Base-by-base conservation (phyloP, 495 filamentous ascomycete species). In the Trichodelitschia bisporula region DNA sequence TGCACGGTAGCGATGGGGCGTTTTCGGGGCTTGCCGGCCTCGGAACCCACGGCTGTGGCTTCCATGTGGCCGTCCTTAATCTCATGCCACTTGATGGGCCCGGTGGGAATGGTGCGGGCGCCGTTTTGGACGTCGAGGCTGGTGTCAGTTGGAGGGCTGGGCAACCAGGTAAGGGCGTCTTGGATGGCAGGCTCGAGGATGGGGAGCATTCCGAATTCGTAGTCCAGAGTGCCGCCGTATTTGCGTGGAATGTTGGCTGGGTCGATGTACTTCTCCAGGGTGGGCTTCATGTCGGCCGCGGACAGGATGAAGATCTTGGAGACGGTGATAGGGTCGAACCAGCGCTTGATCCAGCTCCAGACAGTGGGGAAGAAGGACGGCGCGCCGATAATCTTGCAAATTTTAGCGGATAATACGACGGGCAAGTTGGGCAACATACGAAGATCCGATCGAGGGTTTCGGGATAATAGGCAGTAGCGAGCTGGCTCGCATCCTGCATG, bases 341-440 rank as follows among this genome's bases (percentile, higher is more conserved):
- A 92, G 44, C 71, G 69, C 57, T 90, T 89, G 51, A 89, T 72
- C 82, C 82, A 90, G 38, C 74, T 64, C 82, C 82, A 90, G 30
- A 92, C 77, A 8, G 80, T 89, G 18, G 76, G 76, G 55, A 92
- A 92, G 61, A 89, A 92, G 26, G 66, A 58, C 3, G 82, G 82
- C 1, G 82, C 82, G 27, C 79, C 78, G 36, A 92, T 75, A 43
- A 92, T 77, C 62, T 77, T 43, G 26, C n/a, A n/a, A n/a, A n/a
- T n/a, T 4, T 0, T 0, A 20, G 15, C n/a, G n/a, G 14, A 18
- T 26, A 19, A 20, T 15, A 33, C 6, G 8, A n/a, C 19, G 11
- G 5, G 21, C 21, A 18, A 8, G 26, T 26, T 14, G 14, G 13
- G 19, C 4, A 16, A 54, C 70, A 33, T 52, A 77, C 72, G 47